A percentile compares a stretch with the other conserved stretches of the same genome.
phyloP scores from a whole-genome alignment of 139 green algal genomes.

The Tetradesmus obliquus region DNA sequence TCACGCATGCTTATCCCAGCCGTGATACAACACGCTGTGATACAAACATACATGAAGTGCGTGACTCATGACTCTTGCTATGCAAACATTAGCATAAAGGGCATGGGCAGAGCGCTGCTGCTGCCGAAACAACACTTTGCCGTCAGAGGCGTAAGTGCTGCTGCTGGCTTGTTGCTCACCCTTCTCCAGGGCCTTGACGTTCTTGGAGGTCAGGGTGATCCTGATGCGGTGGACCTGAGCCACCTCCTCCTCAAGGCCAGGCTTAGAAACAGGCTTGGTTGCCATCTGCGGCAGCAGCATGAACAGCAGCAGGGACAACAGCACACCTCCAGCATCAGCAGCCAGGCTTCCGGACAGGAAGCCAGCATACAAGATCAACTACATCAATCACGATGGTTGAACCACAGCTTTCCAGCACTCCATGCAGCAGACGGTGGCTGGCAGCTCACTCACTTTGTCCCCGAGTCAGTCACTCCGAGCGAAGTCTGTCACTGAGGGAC shows the following conservation, averaged over 20 bases:
- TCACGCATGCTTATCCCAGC: background rate
- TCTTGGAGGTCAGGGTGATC: slow-evolving; percentile 98
- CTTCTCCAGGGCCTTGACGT: slow-evolving; percentile 99
- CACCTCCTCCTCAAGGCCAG: slow-evolving; percentile 80
- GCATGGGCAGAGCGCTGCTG: background rate
- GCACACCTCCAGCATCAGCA: background rate
- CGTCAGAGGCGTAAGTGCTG: background rate
- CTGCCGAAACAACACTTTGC: background rate
- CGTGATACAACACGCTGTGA: background rate
- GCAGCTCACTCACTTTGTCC: slow-evolving; percentile 36
- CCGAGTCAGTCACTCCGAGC: slow-evolving; percentile 48
- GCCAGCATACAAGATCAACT: background rate
- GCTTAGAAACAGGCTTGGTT: slow-evolving; percentile 64
- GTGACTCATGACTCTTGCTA: background rate
- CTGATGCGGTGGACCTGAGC: slow-evolving; percentile 93
- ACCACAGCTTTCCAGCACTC: background rate
- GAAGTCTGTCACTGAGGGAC: slow-evolving; percentile 52
- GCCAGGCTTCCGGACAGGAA: background rate
- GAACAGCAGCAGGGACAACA: slow-evolving; percentile 3
- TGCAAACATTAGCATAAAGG: background rate
- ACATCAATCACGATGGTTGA: background rate
- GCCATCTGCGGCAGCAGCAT: slow-evolving; percentile 38
- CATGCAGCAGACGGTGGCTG: background rate
- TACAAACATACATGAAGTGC: too few relatives aligned
- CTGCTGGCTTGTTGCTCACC: slow-evolving; percentile 57